Base-by-base conservation (phyloP, 2,329 filamentous ascomycete species). In the Paecilomyces niveus region DNA sequence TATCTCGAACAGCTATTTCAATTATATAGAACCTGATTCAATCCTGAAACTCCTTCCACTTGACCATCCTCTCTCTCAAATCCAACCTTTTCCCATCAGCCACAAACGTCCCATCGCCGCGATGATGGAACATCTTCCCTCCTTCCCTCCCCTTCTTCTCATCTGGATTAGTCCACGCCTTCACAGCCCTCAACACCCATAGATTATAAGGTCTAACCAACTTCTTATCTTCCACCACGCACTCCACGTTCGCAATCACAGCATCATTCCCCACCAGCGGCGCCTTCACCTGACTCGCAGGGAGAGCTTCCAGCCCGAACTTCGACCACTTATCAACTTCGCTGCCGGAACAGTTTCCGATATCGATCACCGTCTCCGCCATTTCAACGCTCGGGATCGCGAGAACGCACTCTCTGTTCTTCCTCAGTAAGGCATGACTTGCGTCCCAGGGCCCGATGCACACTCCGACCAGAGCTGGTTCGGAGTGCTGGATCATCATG, bases 401-500 rank as follows among this genome's bases (percentile, higher is more conserved):
- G n/a, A 74, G 66, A 24, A 74, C 72, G 55, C 72, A 74, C 58
- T 72, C 64, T 26, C 67, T 64, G 54, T 61, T 64, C 60, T 62
- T 61, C 22, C 67, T 67, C n/a, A 74, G 68, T 0, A 60, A 24
- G 4, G 61, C 62, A 57, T 70, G 73, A 21, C 66, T 68, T 32
- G 70, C 68, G 49, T 73, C 70, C 71, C 71, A 74, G 1, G 69
- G 71, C 22, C 72, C 72, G 10, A 74, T 64, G 32, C 61, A 67
- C 35, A 70, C 66, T 35, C 68, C 71, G 32, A 74, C 63, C 7
- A 74, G 64, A 24, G 69, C 66, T 1, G 72, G 72, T 15, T 64
- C 65, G 54, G 71, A 68, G 61, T 74, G 71, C 60, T 72, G 71
- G 58, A 74, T 65, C 59, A 74, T 68, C 71, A 74, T 74, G 62